Conservation (phyloP, 345 rosid genomes). For the Pelargonium nanum region DNA sequence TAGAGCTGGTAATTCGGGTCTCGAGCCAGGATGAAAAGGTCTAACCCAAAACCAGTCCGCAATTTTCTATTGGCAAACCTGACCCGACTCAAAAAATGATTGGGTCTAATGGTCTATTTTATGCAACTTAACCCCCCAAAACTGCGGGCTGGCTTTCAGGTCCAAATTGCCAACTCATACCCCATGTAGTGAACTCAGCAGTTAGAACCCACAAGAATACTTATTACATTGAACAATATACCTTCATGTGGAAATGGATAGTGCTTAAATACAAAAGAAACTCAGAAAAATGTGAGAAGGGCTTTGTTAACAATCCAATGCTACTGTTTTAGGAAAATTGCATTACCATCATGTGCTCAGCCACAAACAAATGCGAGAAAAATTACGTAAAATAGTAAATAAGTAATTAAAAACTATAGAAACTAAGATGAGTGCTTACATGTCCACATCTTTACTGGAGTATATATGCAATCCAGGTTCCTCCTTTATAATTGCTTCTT, state of each 20-base stretch:
- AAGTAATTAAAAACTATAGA: background rate
- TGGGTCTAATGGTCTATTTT: too few relatives aligned
- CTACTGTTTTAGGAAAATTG: background rate
- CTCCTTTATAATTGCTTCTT: slow-evolving; percentile 47
- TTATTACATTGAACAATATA: background rate
- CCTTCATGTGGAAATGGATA: background rate
- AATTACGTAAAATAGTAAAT: background rate
- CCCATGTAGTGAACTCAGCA: background rate
- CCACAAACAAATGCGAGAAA: background rate
- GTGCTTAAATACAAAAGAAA: background rate
- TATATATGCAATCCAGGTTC: slow-evolving; percentile 61
- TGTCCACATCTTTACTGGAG: slow-evolving; percentile 76
- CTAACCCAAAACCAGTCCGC: too few relatives aligned
- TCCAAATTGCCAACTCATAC: too few relatives aligned
- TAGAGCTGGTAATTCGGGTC: too few relatives aligned
- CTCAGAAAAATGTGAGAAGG: background rate
- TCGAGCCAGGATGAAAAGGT: too few relatives aligned
- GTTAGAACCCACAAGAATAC: background rate
- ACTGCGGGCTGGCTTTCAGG: too few relatives aligned
- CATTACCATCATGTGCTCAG: background rate
- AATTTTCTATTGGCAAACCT: too few relatives aligned
- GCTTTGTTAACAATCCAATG: background rate
- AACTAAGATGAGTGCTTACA: slow-evolving; percentile 41
- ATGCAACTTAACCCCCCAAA: too few relatives aligned
- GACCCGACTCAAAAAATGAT: too few relatives aligned